Conservation (phyloP, 2,329 filamentous ascomycete species). For the Talaromyces albobiverticillius region DNA sequence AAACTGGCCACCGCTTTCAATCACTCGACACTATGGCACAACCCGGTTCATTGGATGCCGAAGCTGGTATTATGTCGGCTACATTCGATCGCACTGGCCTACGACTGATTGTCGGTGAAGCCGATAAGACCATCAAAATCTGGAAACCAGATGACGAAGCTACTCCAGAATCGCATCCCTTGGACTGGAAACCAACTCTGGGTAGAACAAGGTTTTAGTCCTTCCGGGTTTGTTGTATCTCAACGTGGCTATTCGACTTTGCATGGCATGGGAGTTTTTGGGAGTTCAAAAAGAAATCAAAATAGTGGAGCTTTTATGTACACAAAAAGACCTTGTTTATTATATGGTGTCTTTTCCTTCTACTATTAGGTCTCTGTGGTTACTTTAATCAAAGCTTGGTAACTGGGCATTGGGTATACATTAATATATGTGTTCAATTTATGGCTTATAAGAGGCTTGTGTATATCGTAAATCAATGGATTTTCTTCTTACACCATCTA, state of each 20-base stretch:
- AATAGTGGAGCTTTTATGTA: neutral
- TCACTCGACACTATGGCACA: constrained; percentile 86
- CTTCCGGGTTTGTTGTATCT: neutral
- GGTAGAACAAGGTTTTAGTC: constrained; percentile 70
- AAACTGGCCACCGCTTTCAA: constrained; percentile 90
- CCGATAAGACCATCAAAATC: constrained; percentile 97
- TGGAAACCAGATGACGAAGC: constrained; percentile 94
- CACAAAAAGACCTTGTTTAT: neutral
- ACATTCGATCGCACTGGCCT: constrained; percentile 88
- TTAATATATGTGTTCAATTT: neutral
- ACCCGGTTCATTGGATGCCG: constrained; percentile 88
- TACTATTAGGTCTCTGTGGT: neutral
- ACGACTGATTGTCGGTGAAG: constrained; percentile 88
- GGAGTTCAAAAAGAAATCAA: constrained; percentile 6
- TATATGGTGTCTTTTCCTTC: neutral
- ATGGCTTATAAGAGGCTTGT: no score
- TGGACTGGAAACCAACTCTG: constrained; percentile 86
- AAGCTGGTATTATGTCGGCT: constrained; percentile 90
- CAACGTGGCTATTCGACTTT: constrained; percentile 12
- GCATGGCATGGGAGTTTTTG: constrained; percentile 30
- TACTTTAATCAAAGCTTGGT: neutral
- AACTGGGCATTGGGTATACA: neutral
- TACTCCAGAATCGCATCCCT: constrained; percentile 83
- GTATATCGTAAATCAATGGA: no score
- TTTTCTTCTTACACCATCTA: no score